Evolutionary conservation across 805 yeast genomes (phyloP).

Genomic region (Candida vartiovaarae): DNA sequence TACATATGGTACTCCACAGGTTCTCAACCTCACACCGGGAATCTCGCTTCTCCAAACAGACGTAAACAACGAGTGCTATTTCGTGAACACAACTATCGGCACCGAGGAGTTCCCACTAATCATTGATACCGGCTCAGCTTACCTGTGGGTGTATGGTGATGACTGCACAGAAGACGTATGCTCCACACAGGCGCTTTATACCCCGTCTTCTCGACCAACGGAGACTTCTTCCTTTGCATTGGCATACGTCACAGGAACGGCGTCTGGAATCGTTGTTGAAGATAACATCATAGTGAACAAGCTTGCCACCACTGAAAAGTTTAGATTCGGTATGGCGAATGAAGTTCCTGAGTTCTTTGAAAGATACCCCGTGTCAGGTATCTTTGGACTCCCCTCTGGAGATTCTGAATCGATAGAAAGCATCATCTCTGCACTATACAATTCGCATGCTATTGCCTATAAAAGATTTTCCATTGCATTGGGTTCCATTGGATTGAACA

Average conservation of each 20-base stretch:
- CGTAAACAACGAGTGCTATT: constrained; percentile 29
- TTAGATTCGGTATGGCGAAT: constrained; percentile 47
- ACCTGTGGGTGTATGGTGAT: constrained; percentile 54
- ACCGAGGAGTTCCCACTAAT: constrained; percentile 42
- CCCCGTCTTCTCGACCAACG: constrained; percentile 14
- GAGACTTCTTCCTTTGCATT: constrained; percentile 34
- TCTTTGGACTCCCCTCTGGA: constrained; percentile 49
- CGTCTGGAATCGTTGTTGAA: constrained; percentile 40
- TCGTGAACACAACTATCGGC: constrained; percentile 33
- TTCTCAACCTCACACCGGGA: constrained; percentile 23
- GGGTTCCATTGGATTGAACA: constrained; percentile 25
- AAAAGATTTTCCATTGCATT: constrained; percentile 39
- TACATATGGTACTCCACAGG: background rate
- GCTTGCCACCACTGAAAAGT: constrained; percentile 29
- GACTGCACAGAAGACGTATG: constrained; percentile 43
- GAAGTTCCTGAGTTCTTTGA: constrained; percentile 47
- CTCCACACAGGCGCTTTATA: constrained; percentile 24
- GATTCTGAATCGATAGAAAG: constrained; percentile 31
- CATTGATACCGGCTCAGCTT: constrained; percentile 60
- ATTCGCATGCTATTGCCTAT: constrained; percentile 27
- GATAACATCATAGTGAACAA: constrained; percentile 28
- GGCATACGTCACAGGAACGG: constrained; percentile 46
- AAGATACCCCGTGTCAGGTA: constrained; percentile 49
- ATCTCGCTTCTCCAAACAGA: constrained; percentile 24
- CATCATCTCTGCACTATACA: constrained; percentile 33